Base-by-base conservation (phyloP, 257 asterid species). In the Solanum rostratum region DNA sequence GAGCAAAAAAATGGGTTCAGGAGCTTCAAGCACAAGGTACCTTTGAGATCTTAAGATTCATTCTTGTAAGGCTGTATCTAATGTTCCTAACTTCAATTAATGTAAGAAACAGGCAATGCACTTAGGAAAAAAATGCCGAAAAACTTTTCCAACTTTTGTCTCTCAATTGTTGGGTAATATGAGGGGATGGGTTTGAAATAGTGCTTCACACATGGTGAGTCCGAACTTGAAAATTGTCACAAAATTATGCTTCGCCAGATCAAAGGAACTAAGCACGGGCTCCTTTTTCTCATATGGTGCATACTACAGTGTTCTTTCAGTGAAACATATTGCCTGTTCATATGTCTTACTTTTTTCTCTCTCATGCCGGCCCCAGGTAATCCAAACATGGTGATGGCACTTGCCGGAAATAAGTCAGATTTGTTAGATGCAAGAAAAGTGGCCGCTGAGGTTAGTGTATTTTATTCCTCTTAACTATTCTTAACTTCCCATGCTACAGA, bases 11-110 rank as follows among this genome's bases (percentile, higher is more conserved):
- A 85, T 94, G 98, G 98, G 98, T 93, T 82, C 93, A 92, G 86
- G 98, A 94, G 92, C 98, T 94, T 88, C 98, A 92, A 80, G 93
- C 97, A 54, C 98, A 94, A 91, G 98, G 98, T 93, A 88, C 65
- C 60, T 85, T 83, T 83, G 90, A 57, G 69, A 62, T 46, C 24
- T 57, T 70, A 39, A 41, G 24, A 45, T 78, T 30, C 52, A 49
- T 76, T 79, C 63, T 18, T 81, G 29, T 19, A 39, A 16, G 24
- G 46, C 63, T 9, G 18, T 49, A 49, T 16, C 4, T 18, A 76
- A 49, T 27, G n/a, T 24, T 74, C 62, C 62, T 73, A 7, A 24
- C 16, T 24, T 49, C 37, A 49, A 76, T 3, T 49, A 8, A 76
- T 49, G 63, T 49, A 3, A 3, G 18, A 76, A 27, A 27, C 29